Evolutionary conservation across 345 rosid species (phyloP).

Genomic region (Trapa bicornis): DNA sequence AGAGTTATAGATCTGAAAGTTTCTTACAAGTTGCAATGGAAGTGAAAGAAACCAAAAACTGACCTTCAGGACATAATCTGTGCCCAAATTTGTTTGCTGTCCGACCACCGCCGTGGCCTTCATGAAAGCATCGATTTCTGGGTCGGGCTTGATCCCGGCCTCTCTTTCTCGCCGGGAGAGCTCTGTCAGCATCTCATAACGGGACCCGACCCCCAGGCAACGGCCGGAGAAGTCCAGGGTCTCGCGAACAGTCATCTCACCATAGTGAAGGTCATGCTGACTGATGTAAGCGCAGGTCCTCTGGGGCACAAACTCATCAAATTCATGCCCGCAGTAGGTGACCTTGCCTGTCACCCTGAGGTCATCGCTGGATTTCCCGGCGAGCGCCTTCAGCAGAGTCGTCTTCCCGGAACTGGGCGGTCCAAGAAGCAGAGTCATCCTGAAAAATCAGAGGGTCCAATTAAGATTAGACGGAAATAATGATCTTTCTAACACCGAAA

Average conservation of each 20-base stretch:
- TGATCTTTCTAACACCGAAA: no score
- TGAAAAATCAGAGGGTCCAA: slow-evolving; percentile 4
- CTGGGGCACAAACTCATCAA: slow-evolving; percentile 31
- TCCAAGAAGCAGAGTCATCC: slow-evolving; percentile 34
- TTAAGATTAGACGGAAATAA: not conserved
- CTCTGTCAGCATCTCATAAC: slow-evolving; percentile 25
- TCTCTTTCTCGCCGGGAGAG: slow-evolving; percentile 30
- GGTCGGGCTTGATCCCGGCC: slow-evolving; percentile 27
- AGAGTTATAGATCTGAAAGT: not conserved
- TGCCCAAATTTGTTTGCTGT: slow-evolving; percentile 19
- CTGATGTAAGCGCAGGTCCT: slow-evolving; percentile 34
- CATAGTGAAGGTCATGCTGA: slow-evolving; percentile 32
- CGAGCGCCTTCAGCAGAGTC: slow-evolving; percentile 25
- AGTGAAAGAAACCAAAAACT: not conserved
- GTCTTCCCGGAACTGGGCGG: slow-evolving; percentile 37
- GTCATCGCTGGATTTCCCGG: slow-evolving; percentile 21
- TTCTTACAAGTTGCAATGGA: not conserved
- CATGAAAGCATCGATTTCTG: slow-evolving; percentile 26
- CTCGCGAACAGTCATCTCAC: slow-evolving; percentile 38
- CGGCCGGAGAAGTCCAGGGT: slow-evolving; percentile 32
- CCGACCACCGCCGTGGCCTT: slow-evolving; percentile 26
- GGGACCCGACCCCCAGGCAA: slow-evolving; percentile 30
- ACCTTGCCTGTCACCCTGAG: slow-evolving; percentile 25
- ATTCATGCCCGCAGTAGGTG: slow-evolving; percentile 35
- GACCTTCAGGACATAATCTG: slow-evolving; percentile 32